Base-by-base conservation (phyloP, 805 yeast species). In the Kluyveromyces lactis region DNA sequence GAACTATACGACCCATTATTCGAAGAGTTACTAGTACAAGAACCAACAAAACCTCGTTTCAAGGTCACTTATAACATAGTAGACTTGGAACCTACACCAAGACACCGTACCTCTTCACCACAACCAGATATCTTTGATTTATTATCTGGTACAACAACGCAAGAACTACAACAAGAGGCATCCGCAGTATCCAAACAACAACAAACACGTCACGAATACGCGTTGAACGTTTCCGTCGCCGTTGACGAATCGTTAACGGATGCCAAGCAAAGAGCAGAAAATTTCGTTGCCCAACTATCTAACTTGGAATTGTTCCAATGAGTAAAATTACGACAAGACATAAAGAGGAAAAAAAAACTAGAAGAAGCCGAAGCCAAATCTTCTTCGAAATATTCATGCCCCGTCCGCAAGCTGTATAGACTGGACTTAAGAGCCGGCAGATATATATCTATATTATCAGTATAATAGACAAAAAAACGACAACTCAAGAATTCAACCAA, bases 1-100 rank as follows among this genome's bases (percentile, higher is more conserved):
- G 77, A 73, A 31, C 67, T 68, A 46, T 69, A 69, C 42, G 86
- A 80, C 50, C 72, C 80, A 4, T 45, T 71, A 4, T 79, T 81
- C 48, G 89, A 81, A 49, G 75, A 68, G 12, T 52, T 81, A 40
- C 49, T 78, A 39, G 70, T 77, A 0, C 73, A 75, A 18, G 53
- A 51, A 7, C 52, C 54, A 11, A 44, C 38, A 5, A 38, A 51
- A 18, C 50, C 61, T 32, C 49, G 62, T 36, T 60, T 60, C 41
- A 33, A 44, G 17, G 51, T 45, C 16, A 40, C 43, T 12, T 56
- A 50, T 33, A 47, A 49, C 18, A 28, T 58, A 7, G 32, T 42
- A 4, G 44, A 51, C n/a, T 27, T 47, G 18, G 42, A 40, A 9
- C 37, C 39, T 5, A 21, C 24, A 21, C 24, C 24, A 6, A 9